Evolutionary conservation across 140 eudicot species (phyloP), one percentile per base, ranked within the genome.

Genomic region (Oenanthe javanica): DNA sequence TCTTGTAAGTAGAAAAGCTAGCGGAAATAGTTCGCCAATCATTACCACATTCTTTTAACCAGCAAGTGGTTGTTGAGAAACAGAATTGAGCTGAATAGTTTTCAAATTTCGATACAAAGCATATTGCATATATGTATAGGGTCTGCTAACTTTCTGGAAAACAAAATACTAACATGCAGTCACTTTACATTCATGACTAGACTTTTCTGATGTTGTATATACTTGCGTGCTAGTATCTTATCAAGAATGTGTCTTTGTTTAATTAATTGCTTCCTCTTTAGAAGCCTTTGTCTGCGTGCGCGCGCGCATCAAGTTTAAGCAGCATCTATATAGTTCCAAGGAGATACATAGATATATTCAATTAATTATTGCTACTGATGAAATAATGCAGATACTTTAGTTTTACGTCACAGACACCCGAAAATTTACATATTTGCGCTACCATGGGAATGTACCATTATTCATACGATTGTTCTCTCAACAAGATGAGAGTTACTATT

Each of bases 1-100:
- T 87, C 99, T 90, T 79, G 91, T 92, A 45, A 85, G 82, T 80
- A 89, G 92, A 59, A 90, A 92, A 81, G 76, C 86, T 78, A 81
- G 87, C 76, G 87, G 84, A 77, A 81, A 31, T 66, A 79, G 76
- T 52, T 81, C 83, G 13, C 66, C n/a, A 57, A 43, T 51, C 45
- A 87, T 84, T 79, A 71, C 79, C n/a, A 52, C 67, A 13, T 16
- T 81, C 76, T 67, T 77, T 45, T 66, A 45, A 66, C 54, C 82
- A 14, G 31, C 16, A 46, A 15, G 47, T 47, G 70, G 13, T 52
- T 67, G 3, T 16, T 27, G 73, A 67, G 73, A 12, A 4, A 4
- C 45, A 11, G 69, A 67, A 13, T 12, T 27, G 0, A 11, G 73
- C 14, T 25, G 8, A 25, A 9, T 9, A 67, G 45, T 67, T 31